A percentile compares a stretch with the other conserved stretches of the same genome.
Conservation (phyloP, 2,329 filamentous ascomycete genomes). For the Coleophoma crateriformis region DNA sequence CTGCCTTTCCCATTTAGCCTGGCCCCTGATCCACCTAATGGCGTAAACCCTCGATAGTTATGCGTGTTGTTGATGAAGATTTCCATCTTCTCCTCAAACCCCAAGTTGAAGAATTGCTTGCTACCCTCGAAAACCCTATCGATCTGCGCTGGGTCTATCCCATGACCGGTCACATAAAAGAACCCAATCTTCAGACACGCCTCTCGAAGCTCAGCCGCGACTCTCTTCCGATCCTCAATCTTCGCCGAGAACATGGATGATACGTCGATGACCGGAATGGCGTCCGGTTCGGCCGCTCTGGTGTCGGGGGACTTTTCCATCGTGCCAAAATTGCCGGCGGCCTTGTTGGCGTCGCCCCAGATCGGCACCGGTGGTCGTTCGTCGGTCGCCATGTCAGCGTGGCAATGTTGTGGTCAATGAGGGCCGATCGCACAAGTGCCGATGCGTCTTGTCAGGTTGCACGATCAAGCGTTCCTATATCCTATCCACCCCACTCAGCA, state of each 20-base stretch:
- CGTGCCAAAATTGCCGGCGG: not conserved
- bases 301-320: not conserved
- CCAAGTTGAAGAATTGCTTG: conserved; percentile 16
- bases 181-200: conserved; percentile 30
- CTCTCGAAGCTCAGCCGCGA: conserved; percentile 24
- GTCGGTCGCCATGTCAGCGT: too few species aligned
- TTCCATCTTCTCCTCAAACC: conserved; percentile 19
- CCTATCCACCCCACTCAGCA: too few species aligned
- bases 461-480: too few species aligned
- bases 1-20: conserved; percentile 11
- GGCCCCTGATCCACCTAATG: conserved; percentile 12
- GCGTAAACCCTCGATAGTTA: conserved; percentile 18
- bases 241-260: conserved; percentile 21
- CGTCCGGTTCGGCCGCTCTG: conserved; percentile 10
- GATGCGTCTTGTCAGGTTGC: too few species aligned
- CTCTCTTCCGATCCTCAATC: conserved; percentile 19
- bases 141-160: conserved; percentile 35
- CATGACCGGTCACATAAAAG: conserved; percentile 29
- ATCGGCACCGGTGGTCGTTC: too few species aligned
- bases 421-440: too few species aligned
- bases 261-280: conserved; percentile 32
- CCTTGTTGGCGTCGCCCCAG: not conserved
- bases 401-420: too few species aligned
- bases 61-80: conserved; percentile 16
- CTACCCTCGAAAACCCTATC: conserved; percentile 26